phyloP scores from a whole-genome alignment of 176 grass and related monocot genomes.

The Tillandsia leiboldiana region DNA sequence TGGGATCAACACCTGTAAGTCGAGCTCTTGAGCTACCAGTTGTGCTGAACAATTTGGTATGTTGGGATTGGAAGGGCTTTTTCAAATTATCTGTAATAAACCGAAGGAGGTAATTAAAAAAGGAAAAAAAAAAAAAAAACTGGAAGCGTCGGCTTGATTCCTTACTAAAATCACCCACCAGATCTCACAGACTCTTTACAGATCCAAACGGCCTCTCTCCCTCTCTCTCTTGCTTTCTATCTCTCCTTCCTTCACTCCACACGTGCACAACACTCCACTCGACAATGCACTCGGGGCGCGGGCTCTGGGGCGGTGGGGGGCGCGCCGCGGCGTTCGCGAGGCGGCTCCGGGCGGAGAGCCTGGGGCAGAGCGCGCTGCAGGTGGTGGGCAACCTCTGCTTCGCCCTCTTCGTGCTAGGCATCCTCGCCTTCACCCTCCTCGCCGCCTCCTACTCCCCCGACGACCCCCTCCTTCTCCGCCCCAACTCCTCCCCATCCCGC shows the following conservation, averaged over 20 bases:
- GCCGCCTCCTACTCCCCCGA: conserved; percentile 16
- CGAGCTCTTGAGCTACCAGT: conserved; percentile 1
- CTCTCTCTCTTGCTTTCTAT: too few relatives aligned
- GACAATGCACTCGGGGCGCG: neutral
- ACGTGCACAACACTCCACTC: too few relatives aligned
- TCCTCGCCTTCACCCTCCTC: conserved; percentile 18
- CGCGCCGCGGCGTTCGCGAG: neutral
- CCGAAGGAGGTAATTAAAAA: too few relatives aligned
- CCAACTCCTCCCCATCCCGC: neutral
- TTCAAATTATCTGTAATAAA: too few relatives aligned
- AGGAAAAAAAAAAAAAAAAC: too few relatives aligned
- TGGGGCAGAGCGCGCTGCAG: conserved; percentile 6
- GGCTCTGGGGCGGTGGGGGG: neutral
- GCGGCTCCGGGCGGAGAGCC: neutral
- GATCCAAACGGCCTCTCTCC: too few relatives aligned
- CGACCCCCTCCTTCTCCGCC: conserved; percentile 7
- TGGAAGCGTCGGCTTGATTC: too few relatives aligned
- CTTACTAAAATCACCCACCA: too few relatives aligned
- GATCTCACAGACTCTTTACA: too few relatives aligned
- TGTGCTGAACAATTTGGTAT: neutral
- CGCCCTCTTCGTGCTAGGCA: conserved; percentile 7
- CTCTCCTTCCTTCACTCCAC: too few relatives aligned
- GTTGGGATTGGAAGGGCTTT: conserved; percentile 14
- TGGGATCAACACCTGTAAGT: conserved; percentile 11
- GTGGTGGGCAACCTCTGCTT: conserved; percentile 17